Percentiles rank a stretch among this genome's conserved stretches.
Evolutionary conservation across 345 rosid genomes (phyloP).

Genomic region (Geranium rotundifolium): DNA sequence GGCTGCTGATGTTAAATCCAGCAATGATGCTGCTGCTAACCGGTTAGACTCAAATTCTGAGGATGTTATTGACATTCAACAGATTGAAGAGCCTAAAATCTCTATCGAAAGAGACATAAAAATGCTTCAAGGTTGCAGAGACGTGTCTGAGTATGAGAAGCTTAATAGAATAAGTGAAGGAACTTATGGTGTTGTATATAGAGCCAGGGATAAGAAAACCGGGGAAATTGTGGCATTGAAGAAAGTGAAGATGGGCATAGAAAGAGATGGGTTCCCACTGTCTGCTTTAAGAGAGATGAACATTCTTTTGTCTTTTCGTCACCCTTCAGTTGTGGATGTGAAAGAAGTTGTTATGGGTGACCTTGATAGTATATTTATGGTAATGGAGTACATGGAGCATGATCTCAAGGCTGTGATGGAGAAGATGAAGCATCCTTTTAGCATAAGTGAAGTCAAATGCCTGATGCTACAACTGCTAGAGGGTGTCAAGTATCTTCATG

Average conservation of each 20-base stretch:
- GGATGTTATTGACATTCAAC: neutral
- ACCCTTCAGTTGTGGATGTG: slow-evolving; percentile 64
- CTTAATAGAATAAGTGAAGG: slow-evolving; percentile 80
- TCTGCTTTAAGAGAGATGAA: slow-evolving; percentile 83
- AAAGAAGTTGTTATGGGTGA: slow-evolving; percentile 75
- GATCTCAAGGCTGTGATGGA: slow-evolving; percentile 68
- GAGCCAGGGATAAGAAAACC: slow-evolving; percentile 56
- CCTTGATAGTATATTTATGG: slow-evolving; percentile 61
- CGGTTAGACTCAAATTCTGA: slow-evolving; percentile 7
- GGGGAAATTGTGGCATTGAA: slow-evolving; percentile 75
- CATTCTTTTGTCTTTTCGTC: slow-evolving; percentile 58
- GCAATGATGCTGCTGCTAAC: slow-evolving; percentile 11
- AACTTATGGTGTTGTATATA: slow-evolving; percentile 75
- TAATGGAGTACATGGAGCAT: slow-evolving; percentile 88
- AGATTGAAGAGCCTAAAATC: slow-evolving; percentile 21
- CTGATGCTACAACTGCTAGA: slow-evolving; percentile 78
- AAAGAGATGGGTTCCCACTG: slow-evolving; percentile 63
- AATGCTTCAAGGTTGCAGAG: slow-evolving; percentile 59
- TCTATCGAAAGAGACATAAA: slow-evolving; percentile 23
- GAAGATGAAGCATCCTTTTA: slow-evolving; percentile 55
- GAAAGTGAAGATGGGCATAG: slow-evolving; percentile 47
- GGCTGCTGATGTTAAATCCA: slow-evolving; percentile 13
- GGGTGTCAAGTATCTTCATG: slow-evolving; percentile 74
- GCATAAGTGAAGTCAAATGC: slow-evolving; percentile 84
- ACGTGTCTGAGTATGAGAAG: slow-evolving; percentile 54